Conservation (phyloP, 148 eudicot species). For the Camellia sinensis region DNA sequence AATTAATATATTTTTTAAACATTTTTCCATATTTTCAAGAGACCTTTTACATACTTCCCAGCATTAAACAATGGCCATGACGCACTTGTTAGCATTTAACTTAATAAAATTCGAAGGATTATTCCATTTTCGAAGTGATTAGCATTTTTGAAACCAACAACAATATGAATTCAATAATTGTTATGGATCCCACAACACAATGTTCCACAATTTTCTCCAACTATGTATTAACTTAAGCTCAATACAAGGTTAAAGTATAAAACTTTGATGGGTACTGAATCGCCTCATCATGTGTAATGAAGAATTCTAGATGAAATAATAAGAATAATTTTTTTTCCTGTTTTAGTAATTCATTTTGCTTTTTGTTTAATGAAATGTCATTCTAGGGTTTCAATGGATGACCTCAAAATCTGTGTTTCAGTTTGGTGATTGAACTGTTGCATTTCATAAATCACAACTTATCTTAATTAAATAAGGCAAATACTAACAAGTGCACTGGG, state of each 20-base stretch:
- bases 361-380: neutral
- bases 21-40: too few relatives aligned
- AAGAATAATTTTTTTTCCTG: too few relatives aligned
- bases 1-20: too few relatives aligned
- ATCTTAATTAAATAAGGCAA: too few relatives aligned
- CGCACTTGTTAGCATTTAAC: too few relatives aligned
- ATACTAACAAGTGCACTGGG: too few relatives aligned
- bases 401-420: slow-evolving; percentile 1
- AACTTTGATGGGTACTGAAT: too few relatives aligned
- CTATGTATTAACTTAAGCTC: neutral
- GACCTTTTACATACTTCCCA: too few relatives aligned
- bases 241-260: neutral
- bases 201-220: neutral
- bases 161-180: neutral
- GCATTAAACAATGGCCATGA: too few relatives aligned
- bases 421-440: too few relatives aligned
- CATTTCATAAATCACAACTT: neutral
- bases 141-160: neutral
- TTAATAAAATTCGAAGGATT: neutral
- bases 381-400: neutral
- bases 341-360: neutral
- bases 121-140: neutral
- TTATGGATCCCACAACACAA: neutral
- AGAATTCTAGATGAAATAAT: too few relatives aligned
- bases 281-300: too few relatives aligned